Evolutionary conservation across 345 rosid species (phyloP), one percentile per base, ranked within the genome.

Genomic region (Euphorbia lathyris): DNA sequence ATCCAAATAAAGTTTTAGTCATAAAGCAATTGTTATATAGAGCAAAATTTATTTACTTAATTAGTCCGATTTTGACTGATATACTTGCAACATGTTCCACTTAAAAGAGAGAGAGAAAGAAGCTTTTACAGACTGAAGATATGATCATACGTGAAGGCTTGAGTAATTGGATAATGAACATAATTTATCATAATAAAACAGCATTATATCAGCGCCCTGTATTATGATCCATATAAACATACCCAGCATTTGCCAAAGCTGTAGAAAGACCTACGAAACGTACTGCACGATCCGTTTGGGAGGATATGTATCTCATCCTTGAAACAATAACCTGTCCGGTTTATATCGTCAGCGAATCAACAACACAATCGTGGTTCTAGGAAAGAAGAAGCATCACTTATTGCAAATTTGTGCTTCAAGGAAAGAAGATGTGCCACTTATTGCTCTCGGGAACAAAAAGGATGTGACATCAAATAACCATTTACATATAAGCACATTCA

Each of bases 201-300:
- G 26, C 30, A 43, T 1, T 10, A 48, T 27, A 26, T 7, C 40
- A 70, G 16, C 20, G 26, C n/a, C 12, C 9, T 26, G 56, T 40
- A 52, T 27, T 68, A 12, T 74, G 61, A 5, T 40, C 43, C 19
- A 34, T 25, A 56, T 2, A 10, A 34, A 71, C 87, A 75, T 42
- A 91, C 98, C 97, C 84, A 65, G 98, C 97, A 83, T 94, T 94
- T 66, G 98, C 98, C 77, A 94, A 82, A 76, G 98, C 98, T 55
- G 98, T 94, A 38, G 98, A 94, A 70, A 94, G 96, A 64, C 98
- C 98, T 57, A 94, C 84, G 71, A 94, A 94, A 65, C 98, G 94
- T 50, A 94, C 88, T 0, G 88, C 71, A 51, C 95, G 96, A 66
- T 94, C 97, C 66, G 98, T 94, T 84, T 91, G 97, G n/a, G 98